Base-by-base conservation (phyloP, 306 rosid species). In the Rubus idaeus region DNA sequence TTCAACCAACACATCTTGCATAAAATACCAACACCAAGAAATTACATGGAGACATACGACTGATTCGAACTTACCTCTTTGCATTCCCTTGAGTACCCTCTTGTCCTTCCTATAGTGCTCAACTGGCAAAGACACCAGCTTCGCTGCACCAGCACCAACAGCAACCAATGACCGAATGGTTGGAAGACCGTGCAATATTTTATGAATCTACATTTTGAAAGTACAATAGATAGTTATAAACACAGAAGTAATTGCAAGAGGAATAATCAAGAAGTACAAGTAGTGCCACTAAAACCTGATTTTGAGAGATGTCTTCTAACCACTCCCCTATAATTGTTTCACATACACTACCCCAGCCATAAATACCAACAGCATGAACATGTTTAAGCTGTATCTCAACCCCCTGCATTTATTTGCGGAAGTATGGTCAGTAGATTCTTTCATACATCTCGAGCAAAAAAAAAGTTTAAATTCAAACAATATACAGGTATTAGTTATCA, bases 331-430 rank as follows among this genome's bases (percentile, higher is more conserved):
- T 2, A 79, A 89, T 50, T 62, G 96, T 87, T 86, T 92, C 99
- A 77, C 97, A 78, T 62, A 90, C 99, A 84, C 89, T 89, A 70
- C 84, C 93, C 99, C 99, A 95, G 71, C 99, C 99, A 77, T 92
- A 95, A 68, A 90, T 82, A 57, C 99, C 99, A 87, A 90, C 86
- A 14, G 92, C 90, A 77, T 89, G 93, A 70, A 92, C 96, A 77
- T 88, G 92, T 87, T 90, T 95, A 74, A 95, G 97, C 75, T 84
- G 89, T 70, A 95, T 89, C 89, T 92, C 99, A 49, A 95, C 84
- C 17, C 97, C 99, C 99, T 95, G 89, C 78, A 62, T 51, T 68
- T 83, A 78, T 83, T 83, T 55, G 79, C 70, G 62, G 69, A 55
- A 79, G 39, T 55, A 23, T 58, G 46, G 80, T 80, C 68, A 77